Evolutionary conservation across 2,329 filamentous ascomycete species (phyloP).

Genomic region (Madurella mycetomatis): DNA sequence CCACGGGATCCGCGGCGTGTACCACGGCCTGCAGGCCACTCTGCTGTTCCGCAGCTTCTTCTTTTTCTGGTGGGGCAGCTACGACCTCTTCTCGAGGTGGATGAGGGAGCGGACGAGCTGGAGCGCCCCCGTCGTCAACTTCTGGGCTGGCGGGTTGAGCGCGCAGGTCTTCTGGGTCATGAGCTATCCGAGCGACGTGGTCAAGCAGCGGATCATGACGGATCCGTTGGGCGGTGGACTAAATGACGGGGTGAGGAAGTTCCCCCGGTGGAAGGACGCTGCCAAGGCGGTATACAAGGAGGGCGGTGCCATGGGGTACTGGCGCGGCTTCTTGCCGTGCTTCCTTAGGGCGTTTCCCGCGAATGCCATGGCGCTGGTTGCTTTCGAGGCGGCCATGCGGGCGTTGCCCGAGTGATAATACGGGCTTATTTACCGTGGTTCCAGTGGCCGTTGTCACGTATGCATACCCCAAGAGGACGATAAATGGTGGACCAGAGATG

Average conservation of each 20-base stretch:
- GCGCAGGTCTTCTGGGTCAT: conserved; percentile 95
- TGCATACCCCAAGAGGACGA: conserved; percentile 9
- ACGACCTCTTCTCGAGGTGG: conserved; percentile 73
- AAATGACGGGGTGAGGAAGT: conserved; percentile 63
- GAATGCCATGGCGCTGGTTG: conserved; percentile 88
- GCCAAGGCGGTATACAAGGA: conserved; percentile 73
- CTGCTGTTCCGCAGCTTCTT: conserved; percentile 89
- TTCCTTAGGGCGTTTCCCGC: conserved; percentile 92
- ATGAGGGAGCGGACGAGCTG: conserved; percentile 64
- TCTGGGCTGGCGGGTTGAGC: conserved; percentile 91
- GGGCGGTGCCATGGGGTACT: conserved; percentile 74
- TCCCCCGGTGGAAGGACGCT: conserved; percentile 73
- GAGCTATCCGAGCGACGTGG: conserved; percentile 85
- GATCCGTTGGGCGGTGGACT: conserved; percentile 73
- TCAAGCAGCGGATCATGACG: conserved; percentile 97
- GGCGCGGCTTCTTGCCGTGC: conserved; percentile 89
- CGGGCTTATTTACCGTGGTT: background rate
- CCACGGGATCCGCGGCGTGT: conserved; percentile 77
- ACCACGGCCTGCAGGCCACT: conserved; percentile 80
- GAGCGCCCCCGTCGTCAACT: conserved; percentile 79
- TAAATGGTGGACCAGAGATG: background rate
- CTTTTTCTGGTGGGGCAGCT: conserved; percentile 98
- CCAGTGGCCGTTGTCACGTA: background rate
- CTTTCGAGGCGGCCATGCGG: conserved; percentile 90
- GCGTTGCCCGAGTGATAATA: conserved; percentile 41